Evolutionary conservation across 2,329 filamentous ascomycete species (phyloP).

Genomic region (Arthrobotrys iridis): DNA sequence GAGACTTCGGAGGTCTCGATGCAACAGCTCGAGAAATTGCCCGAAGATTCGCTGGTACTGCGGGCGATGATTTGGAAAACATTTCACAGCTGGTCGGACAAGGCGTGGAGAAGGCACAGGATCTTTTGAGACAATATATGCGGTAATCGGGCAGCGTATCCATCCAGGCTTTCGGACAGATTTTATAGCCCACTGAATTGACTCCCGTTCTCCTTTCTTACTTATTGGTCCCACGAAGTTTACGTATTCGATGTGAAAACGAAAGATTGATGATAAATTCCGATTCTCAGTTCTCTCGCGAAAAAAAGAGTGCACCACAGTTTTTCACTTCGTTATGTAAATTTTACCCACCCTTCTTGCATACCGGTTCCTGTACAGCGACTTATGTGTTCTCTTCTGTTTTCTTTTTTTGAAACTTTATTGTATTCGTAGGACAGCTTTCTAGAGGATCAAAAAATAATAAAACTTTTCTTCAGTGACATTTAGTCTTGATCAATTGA

Average conservation of each 20-base stretch:
- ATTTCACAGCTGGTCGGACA: conserved; percentile 83
- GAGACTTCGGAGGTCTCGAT: conserved; percentile 80
- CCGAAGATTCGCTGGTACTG: conserved; percentile 92
- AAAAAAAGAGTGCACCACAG: conserved; percentile 22
- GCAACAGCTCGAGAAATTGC: conserved; percentile 95
- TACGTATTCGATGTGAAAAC: conserved; percentile 49
- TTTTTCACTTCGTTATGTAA: conserved; percentile 50
- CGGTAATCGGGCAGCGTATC: conserved; percentile 24
- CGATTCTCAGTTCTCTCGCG: conserved; percentile 2
- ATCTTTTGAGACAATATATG: conserved; percentile 73
- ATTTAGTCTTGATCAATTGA: too few species aligned
- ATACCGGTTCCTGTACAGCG: conserved; percentile 15
- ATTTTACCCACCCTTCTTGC: conserved; percentile 16
- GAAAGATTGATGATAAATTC: conserved; percentile 30
- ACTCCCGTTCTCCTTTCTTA: not conserved
- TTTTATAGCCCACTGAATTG: not conserved
- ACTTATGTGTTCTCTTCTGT: not conserved
- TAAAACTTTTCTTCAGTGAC: not conserved
- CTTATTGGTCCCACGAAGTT: conserved; percentile 12
- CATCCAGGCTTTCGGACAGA: conserved; percentile 12
- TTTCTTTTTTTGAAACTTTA: not conserved
- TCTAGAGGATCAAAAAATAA: conserved; percentile 7
- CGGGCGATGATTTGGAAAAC: conserved; percentile 94
- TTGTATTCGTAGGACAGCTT: conserved; percentile 3
- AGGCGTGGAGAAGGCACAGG: conserved; percentile 84